A percentile compares a stretch with the other conserved stretches of the same genome.
These are phyloP conservation scores for Meyerozyma sp. DNA, from an alignment of 1,139 yeast species.

Conservation along the genomic window DNA sequence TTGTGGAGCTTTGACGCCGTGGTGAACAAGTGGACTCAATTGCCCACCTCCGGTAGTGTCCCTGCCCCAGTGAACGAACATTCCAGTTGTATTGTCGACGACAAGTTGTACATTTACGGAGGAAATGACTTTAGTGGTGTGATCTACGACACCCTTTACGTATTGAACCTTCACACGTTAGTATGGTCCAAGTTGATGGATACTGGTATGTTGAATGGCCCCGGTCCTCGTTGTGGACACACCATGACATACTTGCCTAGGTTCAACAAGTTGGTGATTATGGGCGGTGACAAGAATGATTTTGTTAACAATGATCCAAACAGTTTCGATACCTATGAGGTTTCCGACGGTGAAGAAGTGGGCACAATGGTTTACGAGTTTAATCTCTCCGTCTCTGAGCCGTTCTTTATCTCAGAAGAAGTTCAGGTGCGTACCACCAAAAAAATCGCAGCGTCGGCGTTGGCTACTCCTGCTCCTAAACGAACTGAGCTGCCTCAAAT, in stretches of 20 bases:
- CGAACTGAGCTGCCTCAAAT: slow-evolving; percentile 12
- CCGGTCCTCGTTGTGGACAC: slow-evolving; percentile 94
- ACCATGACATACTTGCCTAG: slow-evolving; percentile 68
- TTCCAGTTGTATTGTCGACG: slow-evolving; percentile 75
- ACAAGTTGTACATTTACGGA: slow-evolving; percentile 80
- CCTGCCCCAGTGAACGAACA: slow-evolving; percentile 94
- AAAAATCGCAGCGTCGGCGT: slow-evolving; percentile 11
- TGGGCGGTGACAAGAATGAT: slow-evolving; percentile 89
- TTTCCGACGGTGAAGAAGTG: slow-evolving; percentile 41
- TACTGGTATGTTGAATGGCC: slow-evolving; percentile 38
- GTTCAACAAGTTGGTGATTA: slow-evolving; percentile 65
- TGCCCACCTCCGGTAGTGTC: slow-evolving; percentile 47
- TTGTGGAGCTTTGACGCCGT: slow-evolving; percentile 79
- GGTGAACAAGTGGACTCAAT: slow-evolving; percentile 60
- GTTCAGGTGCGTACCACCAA: slow-evolving; percentile 6
- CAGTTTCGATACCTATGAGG: slow-evolving; percentile 44
- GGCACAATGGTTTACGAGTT: slow-evolving; percentile 63
- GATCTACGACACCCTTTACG: slow-evolving; percentile 62
- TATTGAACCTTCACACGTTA: slow-evolving; percentile 68
- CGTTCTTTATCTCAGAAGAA: slow-evolving; percentile 16
- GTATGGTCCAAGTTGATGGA: slow-evolving; percentile 67
- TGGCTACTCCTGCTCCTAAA: slow-evolving; percentile 10
- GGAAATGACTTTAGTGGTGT: slow-evolving; percentile 80
- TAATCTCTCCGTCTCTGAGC: slow-evolving; percentile 40
- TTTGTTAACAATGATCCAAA: slow-evolving; percentile 34